phyloP scores from a whole-genome alignment of 331 rosid species.

The Arachis monticola region DNA sequence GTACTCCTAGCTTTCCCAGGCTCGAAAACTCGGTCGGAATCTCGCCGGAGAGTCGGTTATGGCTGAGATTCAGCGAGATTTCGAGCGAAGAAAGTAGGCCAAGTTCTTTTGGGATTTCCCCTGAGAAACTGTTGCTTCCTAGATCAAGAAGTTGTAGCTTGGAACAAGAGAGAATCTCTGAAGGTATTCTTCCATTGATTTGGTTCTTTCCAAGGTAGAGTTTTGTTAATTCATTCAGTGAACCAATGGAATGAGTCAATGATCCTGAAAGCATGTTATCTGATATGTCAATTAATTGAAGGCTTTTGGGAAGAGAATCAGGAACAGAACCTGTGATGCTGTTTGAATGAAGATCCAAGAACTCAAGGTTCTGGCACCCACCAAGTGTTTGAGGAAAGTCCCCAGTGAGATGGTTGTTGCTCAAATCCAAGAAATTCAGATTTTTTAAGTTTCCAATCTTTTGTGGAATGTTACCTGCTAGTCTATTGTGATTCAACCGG shows the following conservation, averaged over 20 bases:
- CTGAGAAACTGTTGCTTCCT: slow-evolving; percentile 74
- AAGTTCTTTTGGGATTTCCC: slow-evolving; percentile 74
- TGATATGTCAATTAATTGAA: slow-evolving; percentile 71
- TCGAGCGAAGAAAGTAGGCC: slow-evolving; percentile 74
- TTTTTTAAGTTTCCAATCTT: slow-evolving; percentile 74
- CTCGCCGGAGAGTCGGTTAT: slow-evolving; percentile 80
- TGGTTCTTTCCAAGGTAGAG: slow-evolving; percentile 71
- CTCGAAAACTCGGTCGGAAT: slow-evolving; percentile 73
- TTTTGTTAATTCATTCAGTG: slow-evolving; percentile 71
- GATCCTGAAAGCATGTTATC: slow-evolving; percentile 71
- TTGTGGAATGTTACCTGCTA: slow-evolving; percentile 80
- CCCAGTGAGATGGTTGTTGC: slow-evolving; percentile 73
- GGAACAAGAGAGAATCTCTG: slow-evolving; percentile 71
- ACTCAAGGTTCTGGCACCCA: slow-evolving; percentile 71
- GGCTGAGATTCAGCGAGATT: slow-evolving; percentile 88
- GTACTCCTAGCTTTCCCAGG: slow-evolving; percentile 72
- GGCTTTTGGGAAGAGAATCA: slow-evolving; percentile 68
- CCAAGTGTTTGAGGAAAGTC: slow-evolving; percentile 69
- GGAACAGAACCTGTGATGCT: slow-evolving; percentile 74
- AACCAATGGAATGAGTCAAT: slow-evolving; percentile 60
- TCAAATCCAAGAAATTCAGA: slow-evolving; percentile 70
- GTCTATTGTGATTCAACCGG: slow-evolving; percentile 67
- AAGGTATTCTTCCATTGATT: slow-evolving; percentile 72
- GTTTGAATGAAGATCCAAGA: slow-evolving; percentile 84
- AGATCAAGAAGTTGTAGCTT: slow-evolving; percentile 86